Evolutionary conservation across 1,284 basidiomycete species (phyloP), one percentile per base, ranked within the genome.

Genomic region (Leccinum huronense): DNA sequence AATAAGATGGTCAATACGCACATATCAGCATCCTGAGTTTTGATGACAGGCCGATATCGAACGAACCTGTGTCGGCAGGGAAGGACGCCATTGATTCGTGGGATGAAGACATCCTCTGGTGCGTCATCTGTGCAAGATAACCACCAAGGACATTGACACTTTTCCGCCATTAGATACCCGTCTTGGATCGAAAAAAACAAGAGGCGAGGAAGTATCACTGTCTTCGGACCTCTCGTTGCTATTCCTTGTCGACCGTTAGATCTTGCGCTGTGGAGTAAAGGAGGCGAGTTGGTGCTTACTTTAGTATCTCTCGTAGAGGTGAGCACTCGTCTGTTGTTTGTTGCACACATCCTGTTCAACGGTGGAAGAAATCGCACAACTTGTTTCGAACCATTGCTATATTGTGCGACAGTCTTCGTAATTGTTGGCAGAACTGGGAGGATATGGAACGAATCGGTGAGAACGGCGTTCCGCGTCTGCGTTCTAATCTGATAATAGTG

Each of bases 371-470:
- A 1, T 75, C 87, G 0, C 89, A 89, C 66, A 89, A 95, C 69
- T 75, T 97, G 3, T 89, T 87, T 0, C 80, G 86, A 33, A 83
- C 92, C 0, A 76, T 97, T 14, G 80, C 86, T 4, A 85, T 97
- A 27, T 78, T 97, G 40, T 83, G 86, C 5, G 91, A 95, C 70
- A 86, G 90, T 5, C 76, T 97, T 45, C 85, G 86, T 65, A 88
- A 91, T 68, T 93, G 87, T 70, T 98, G 96, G 96, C 86, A 92
- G 71, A 94, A 93, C 70, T 94, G 91, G 51, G 94, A 95, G 71
- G 94, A 95, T 71, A 94, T 95, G 88, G 94, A 96, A 72, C 80
- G 88, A 40, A 79, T 95, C 56, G 86, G 93, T 91, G 71, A 72
- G 88, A 80, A 11, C 42, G 65, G 30, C 14, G 5, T 54, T 58